Evolutionary conservation across 176 grass and related monocot species (phyloP), one percentile per base, ranked within the genome.

Genomic region (Miscanthus lutarioriparius): DNA sequence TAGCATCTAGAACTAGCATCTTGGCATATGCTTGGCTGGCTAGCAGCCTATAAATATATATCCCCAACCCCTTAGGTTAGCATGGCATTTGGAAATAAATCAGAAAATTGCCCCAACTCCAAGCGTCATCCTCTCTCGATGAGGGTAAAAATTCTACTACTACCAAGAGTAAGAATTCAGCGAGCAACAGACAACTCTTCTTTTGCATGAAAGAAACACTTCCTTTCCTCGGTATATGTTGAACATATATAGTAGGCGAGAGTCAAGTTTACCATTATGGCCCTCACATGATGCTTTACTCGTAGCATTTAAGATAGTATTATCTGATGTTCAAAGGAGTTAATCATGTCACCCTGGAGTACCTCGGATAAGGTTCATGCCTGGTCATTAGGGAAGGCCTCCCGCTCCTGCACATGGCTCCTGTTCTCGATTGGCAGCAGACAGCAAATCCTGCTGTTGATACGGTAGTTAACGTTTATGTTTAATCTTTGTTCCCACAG

Each of bases 401-500:
- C 27, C 5, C 12, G 23, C 80, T 25, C 8, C 59, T 35, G 77
- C 91, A 90, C 91, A 93, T 93, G 91, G 88, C 73, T 75, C 82
- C n/a, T 92, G 74, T 87, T 90, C 66, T 79, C 62, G 72, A 80
- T 79, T 44, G 44, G 72, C 44, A 78, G 78, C 78, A 82, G 88
- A 90, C 91, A 93, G 47, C 78, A 90, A 80, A 93, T 93, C 91
- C 78, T 87, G 82, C 65, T 87, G 81, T 75, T 77, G 81, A 92
- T 87, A 89, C 43, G 81, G 85, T 59, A 48, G 68, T 74, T 83
- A 82, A 79, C 82, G 17, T 84, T 28, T 80, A 82, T 70, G 85
- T 74, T 87, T 75, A 85, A 88, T 83, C 88, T 76, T 85, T 61
- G 37, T 76, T 70, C 35, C 81, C 78, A 85, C 74, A 47, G 67